Percentiles rank a stretch among this genome's conserved stretches.
These are phyloP conservation scores for Didymella keratinophila DNA, from an alignment of 2,329 filamentous ascomycete genomes.

Conservation along the genomic window DNA sequence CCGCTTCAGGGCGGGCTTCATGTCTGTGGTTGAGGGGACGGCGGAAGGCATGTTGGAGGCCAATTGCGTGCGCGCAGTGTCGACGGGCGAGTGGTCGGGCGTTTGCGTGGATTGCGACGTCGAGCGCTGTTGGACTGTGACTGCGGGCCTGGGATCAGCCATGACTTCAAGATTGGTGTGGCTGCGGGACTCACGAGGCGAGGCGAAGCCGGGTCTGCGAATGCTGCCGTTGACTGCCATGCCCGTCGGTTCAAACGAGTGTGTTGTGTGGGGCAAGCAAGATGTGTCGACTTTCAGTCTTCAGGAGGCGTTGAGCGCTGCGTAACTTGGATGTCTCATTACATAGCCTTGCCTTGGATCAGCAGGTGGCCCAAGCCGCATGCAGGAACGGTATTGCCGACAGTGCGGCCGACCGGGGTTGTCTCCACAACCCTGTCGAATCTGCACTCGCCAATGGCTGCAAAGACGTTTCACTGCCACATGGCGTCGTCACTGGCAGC, in stretches of 20 bases:
- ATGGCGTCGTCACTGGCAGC: slow-evolving; percentile 18
- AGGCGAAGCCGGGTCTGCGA: slow-evolving; percentile 32
- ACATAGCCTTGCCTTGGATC: slow-evolving; percentile 15
- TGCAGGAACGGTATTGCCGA: slow-evolving; percentile 19
- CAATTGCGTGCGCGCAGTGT: slow-evolving; percentile 41
- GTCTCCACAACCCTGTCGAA: slow-evolving; percentile 20
- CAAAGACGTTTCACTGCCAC: slow-evolving; percentile 16
- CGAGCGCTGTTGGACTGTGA: slow-evolving; percentile 33
- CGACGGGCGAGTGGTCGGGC: slow-evolving; percentile 38
- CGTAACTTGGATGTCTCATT: slow-evolving; percentile 10
- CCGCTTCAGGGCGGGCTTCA: slow-evolving; percentile 32
- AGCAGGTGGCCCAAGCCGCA: slow-evolving; percentile 14
- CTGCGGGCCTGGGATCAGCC: slow-evolving; percentile 26
- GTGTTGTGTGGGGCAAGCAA: slow-evolving; percentile 6
- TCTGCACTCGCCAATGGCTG: slow-evolving; percentile 25
- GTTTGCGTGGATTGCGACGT: slow-evolving; percentile 40
- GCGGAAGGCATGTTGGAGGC: slow-evolving; percentile 32
- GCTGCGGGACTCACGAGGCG: slow-evolving; percentile 30
- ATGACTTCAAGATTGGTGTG: slow-evolving; percentile 9
- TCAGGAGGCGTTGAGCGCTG: slow-evolving; percentile 21
- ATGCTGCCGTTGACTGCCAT: slow-evolving; percentile 41
- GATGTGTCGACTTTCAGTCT: slow-evolving; percentile 5
- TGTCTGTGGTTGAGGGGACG: slow-evolving; percentile 21
- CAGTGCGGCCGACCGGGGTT: slow-evolving; percentile 9
- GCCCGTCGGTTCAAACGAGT: not conserved